Evolutionary conservation across 805 yeast species (phyloP).

Genomic region (Candida golubevii): DNA sequence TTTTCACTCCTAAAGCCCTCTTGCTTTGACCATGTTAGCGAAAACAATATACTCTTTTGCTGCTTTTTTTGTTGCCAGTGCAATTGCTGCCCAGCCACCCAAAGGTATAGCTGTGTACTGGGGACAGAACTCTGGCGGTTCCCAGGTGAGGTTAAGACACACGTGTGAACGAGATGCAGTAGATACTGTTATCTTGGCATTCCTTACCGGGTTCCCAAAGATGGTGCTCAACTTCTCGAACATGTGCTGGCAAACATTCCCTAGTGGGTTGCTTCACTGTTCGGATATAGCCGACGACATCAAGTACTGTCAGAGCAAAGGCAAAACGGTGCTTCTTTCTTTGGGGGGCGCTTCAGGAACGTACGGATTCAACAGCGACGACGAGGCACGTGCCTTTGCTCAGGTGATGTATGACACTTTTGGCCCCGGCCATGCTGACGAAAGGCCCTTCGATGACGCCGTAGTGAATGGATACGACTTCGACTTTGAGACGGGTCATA

Average conservation of each 20-base stretch:
- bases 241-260: conserved; percentile 38
- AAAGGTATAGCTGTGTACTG: conserved; percentile 71
- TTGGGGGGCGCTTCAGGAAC: conserved; percentile 54
- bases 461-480: conserved; percentile 69
- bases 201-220: conserved; percentile 58
- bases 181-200: conserved; percentile 69
- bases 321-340: conserved; percentile 13
- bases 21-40: background rate
- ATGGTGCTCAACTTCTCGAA: conserved; percentile 49
- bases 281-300: conserved; percentile 12
- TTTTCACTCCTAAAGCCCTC: background rate
- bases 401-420: conserved; percentile 36
- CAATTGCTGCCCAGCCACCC: conserved; percentile 1
- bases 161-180: conserved; percentile 70
- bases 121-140: conserved; percentile 72
- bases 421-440: conserved; percentile 30
- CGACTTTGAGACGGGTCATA: conserved; percentile 49
- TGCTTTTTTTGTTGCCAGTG: background rate
- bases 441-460: conserved; percentile 37
- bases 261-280: conserved; percentile 36
- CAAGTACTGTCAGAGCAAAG: conserved; percentile 13
- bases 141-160: conserved; percentile 34
- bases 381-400: conserved; percentile 56
- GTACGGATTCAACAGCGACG: conserved; percentile 50
- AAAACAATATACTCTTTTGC: background rate